Evolutionary conservation across 2,329 filamentous ascomycete genomes (phyloP), one percentile per base, ranked within the genome.

Genomic region (Trichoderma sp.): DNA sequence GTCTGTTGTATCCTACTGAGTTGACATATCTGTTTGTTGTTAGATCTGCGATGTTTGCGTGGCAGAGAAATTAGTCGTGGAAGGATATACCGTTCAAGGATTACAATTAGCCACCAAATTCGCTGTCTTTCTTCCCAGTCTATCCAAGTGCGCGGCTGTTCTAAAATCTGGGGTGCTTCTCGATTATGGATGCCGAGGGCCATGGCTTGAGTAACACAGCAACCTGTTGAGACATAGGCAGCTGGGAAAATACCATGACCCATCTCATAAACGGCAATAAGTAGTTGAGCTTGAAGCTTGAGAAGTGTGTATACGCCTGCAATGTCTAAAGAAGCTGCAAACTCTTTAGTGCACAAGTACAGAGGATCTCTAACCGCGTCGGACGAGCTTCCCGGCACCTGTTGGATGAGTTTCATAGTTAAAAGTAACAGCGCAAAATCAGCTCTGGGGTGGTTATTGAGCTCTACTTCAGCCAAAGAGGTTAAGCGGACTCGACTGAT

Each of bases 161-260:
- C 72, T 56, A 78, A 75, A 5, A 78, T 71, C 66, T 77, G 75
- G 4, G 72, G 69, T 7, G 68, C 68, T 4, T 59, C 68, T n/a
- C 62, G 43, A 24, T 69, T 59, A 14, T 72, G 71, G 4, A 72
- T 62, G 11, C 70, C 71, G 0, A 72, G 69, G 6, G 55, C 62
- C 60, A 68, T 73, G 11, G 75, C 72, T 35, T 73, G 71, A 4
- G 73, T 70, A 7, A 75, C 72, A 68, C 77, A 75, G 49, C 75
- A 74, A 6, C 78, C 75, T 11, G 76, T 68, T 1, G 73, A 75
- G 31, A 79, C 62, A 57, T 77, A 80, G 0, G 75, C 78, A 1
- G 76, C 74, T 1, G 79, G 78, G 29, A 77, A 78, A 43, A 80
- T 75, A 11, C 73, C 77, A 52, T 80, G 78, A 2, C 76, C 75